Percentiles rank a stretch among this genome's conserved stretches.
These are phyloP conservation scores for Raffaelea albimanens DNA, from an alignment of 2,329 filamentous ascomycete genomes.

Conservation along the genomic window DNA sequence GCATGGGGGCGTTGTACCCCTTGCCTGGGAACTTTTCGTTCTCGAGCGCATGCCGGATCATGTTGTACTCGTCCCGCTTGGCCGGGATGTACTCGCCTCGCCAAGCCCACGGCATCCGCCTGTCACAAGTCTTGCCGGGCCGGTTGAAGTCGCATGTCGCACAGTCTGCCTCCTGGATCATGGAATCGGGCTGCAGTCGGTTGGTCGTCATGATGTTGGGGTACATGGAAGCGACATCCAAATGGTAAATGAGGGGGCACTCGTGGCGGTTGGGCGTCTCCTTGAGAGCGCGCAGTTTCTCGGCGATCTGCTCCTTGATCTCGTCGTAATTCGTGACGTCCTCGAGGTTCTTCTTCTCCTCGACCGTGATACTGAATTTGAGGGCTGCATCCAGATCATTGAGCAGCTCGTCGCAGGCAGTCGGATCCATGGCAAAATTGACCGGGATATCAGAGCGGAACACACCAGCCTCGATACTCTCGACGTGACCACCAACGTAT, in stretches of 20 bases:
- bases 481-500: conserved; percentile 95
- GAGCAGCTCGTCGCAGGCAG: conserved; percentile 82
- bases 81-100: conserved; percentile 94
- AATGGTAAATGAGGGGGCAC: conserved; percentile 86
- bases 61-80: conserved; percentile 97
- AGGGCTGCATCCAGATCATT: conserved; percentile 80
- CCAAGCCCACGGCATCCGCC: conserved; percentile 94
- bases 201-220: conserved; percentile 99
- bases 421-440: conserved; percentile 83
- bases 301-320: conserved; percentile 72
- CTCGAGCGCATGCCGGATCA: conserved; percentile 86
- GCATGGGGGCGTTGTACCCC: conserved; percentile 55
- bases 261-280: conserved; percentile 77
- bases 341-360: conserved; percentile 73
- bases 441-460: conserved; percentile 93
- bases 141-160: conserved; percentile 97
- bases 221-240: conserved; percentile 99
- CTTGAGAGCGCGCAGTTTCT: conserved; percentile 62
- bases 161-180: conserved; percentile 94
- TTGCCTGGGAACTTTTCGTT: conserved; percentile 88
- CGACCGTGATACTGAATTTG: conserved; percentile 75
- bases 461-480: conserved; percentile 97
- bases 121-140: conserved; percentile 93
- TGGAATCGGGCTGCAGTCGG: conserved; percentile 93
- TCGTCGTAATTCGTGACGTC: conserved; percentile 76